Evolutionary conservation across 768 basidiomycete species (phyloP), one percentile per base, ranked within the genome.

Genomic region (Amanita rubescens): DNA sequence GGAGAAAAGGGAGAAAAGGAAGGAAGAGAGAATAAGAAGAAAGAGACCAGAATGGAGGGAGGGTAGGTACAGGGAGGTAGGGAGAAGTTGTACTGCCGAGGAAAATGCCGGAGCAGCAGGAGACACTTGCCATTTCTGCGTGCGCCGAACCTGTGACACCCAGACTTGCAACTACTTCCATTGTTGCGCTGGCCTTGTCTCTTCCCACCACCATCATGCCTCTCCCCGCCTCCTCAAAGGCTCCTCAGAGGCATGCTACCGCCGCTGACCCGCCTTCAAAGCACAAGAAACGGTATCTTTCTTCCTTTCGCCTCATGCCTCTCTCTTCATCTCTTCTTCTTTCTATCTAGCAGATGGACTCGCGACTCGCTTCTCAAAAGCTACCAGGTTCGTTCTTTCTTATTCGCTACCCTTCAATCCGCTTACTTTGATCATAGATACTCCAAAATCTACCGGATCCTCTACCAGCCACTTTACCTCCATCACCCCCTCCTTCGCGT

Each of bases 401-500:
- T 27, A 53, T 38, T 50, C 32, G 30, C 44, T 37, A 55, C 25
- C 57, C 56, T 32, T 25, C 50, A n/a, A 49, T 55, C 39, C 57
- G 55, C 62, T 54, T 52, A 39, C 49, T 25, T 20, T 53, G 76
- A 58, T 8, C 69, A 75, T 55, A 73, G 74, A 44, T 65, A 66
- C 51, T 68, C 17, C 52, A 46, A 34, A 53, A 53, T 53, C 52
- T 79, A 22, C 60, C 65, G 45, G 58, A 68, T 32, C 72, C 74
- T 51, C 62, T 77, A 9, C 76, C 78, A 32, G 70, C 75, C 49
- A 70, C 69, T 38, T 67, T 79, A 44, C 78, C 77, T 6, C 76
- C 75, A 22, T 79, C 78, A 15, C 79, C 78, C 35, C 77, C 78
- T 8, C 69, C 71, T 42, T 79, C 79, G 53, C 74, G 76, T 58